Conservation (phyloP, 2,329 filamentous ascomycete species). For the Colletotrichum lupini region DNA sequence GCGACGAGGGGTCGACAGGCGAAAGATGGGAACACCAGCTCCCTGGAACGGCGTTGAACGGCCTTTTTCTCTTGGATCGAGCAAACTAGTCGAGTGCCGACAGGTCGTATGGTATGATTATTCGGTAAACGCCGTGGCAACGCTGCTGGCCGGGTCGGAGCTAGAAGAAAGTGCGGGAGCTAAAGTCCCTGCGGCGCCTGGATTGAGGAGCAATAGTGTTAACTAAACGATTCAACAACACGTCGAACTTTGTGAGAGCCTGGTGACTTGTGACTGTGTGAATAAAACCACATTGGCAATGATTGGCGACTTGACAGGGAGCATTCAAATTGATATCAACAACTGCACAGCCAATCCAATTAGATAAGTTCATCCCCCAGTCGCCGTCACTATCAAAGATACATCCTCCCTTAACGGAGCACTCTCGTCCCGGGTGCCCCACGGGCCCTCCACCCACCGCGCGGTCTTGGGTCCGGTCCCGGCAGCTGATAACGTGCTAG, state of each 20-base stretch:
- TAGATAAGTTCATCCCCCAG: not conserved
- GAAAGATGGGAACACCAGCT: not conserved
- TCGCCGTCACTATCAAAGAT: not conserved
- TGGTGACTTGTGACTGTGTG: not conserved
- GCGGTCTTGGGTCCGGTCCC: constrained; percentile 20
- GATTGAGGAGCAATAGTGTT: not conserved
- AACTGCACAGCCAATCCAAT: not conserved
- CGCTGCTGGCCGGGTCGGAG: not conserved
- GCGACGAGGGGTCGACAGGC: not conserved
- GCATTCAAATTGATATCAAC: not conserved
- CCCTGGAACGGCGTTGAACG: not conserved
- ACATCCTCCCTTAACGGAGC: not conserved
- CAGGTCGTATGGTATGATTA: not conserved
- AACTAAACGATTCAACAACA: not conserved
- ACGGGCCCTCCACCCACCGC: not conserved
- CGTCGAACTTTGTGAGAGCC: not conserved
- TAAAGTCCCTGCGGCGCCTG: not conserved
- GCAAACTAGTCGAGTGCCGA: not conserved
- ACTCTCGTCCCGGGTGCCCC: not conserved
- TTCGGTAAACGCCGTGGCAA: not conserved
- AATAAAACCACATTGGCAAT: not conserved
- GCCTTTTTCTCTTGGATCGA: not conserved
- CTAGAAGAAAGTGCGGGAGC: not conserved
- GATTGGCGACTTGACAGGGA: not conserved
- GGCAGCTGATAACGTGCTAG: constrained; percentile 11